A percentile compares a stretch with the other conserved stretches of the same genome.
Conservation (phyloP, 495 filamentous ascomycete species). For the Penicillium steckii region DNA sequence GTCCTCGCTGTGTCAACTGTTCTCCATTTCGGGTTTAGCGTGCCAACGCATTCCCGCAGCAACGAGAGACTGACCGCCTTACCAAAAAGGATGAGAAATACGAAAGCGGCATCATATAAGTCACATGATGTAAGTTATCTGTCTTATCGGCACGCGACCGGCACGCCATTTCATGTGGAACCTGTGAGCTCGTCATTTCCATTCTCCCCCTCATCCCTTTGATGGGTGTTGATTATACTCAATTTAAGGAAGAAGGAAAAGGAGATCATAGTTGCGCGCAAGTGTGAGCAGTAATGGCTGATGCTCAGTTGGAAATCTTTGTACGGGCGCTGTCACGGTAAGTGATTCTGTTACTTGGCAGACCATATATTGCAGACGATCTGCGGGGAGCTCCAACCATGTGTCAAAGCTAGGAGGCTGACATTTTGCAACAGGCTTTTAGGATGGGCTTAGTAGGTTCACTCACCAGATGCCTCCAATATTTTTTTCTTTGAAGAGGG, state of each 20-base stretch:
- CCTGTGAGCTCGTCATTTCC: not conserved
- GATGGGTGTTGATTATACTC: too few species aligned
- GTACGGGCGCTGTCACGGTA: slow-evolving; percentile 45
- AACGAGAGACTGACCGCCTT: slow-evolving; percentile 37
- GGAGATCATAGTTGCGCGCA: not conserved
- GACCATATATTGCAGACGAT: too few species aligned
- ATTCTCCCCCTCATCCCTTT: too few species aligned
- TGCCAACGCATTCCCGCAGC: slow-evolving; percentile 41
- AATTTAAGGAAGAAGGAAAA: too few species aligned
- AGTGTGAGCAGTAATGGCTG: slow-evolving; percentile 3
- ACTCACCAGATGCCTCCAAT: not conserved
- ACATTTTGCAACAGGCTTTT: slow-evolving; percentile 29
- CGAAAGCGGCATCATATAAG: slow-evolving; percentile 8
- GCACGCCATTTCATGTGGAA: not conserved
- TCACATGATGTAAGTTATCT: not conserved
- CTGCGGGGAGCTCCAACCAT: too few species aligned
- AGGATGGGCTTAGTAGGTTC: slow-evolving; percentile 46
- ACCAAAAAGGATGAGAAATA: not conserved
- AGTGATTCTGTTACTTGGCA: slow-evolving; percentile 9
- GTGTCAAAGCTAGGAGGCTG: slow-evolving; percentile 5
- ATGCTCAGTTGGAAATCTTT: slow-evolving; percentile 34
- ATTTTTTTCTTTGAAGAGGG: not conserved
- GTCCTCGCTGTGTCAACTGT: slow-evolving; percentile 33
- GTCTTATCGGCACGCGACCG: slow-evolving; percentile 3
- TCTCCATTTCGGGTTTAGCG: slow-evolving; percentile 41